Conservation (phyloP, 2,329 filamentous ascomycete species). For the Cucurbitaria berberidis region DNA sequence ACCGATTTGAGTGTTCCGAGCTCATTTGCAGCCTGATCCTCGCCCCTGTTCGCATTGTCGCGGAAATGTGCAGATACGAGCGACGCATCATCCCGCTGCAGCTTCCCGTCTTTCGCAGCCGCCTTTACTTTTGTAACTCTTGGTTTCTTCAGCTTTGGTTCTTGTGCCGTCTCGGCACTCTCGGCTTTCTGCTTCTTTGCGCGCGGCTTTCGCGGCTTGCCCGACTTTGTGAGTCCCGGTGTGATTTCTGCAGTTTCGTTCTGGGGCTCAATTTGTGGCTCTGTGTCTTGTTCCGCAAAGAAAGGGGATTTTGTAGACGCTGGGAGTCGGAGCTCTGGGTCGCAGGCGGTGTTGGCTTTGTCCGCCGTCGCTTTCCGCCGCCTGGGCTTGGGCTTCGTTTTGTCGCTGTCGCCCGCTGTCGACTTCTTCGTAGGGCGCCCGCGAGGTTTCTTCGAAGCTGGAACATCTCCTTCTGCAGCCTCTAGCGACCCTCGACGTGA, state of each 20-base stretch:
- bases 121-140: slow-evolving; percentile 33
- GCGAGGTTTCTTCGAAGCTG: slow-evolving; percentile 21
- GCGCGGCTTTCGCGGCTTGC: slow-evolving; percentile 40
- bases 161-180: slow-evolving; percentile 10
- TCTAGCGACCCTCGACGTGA: slow-evolving; percentile 5
- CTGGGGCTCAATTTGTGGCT: slow-evolving; percentile 8
- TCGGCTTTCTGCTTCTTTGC: slow-evolving; percentile 34
- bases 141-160: slow-evolving; percentile 31
- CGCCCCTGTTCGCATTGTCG: slow-evolving; percentile 2
- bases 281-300: slow-evolving; percentile 18
- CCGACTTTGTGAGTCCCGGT: slow-evolving; percentile 25
- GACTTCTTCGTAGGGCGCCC: slow-evolving; percentile 21
- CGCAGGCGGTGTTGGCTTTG: slow-evolving; percentile 16
- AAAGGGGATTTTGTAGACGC: slow-evolving; percentile 28
- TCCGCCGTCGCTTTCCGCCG: slow-evolving; percentile 32
- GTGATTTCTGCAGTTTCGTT: not conserved
- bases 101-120: slow-evolving; percentile 20
- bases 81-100: slow-evolving; percentile 19
- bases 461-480: not conserved
- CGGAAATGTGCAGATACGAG: slow-evolving; percentile 32
- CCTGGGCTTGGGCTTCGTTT: slow-evolving; percentile 33
- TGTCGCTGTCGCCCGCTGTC: slow-evolving; percentile 12
- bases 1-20: not conserved
- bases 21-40: not conserved
- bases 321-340: slow-evolving; percentile 23